Evolutionary conservation across 257 asterid species (phyloP), one percentile per base, ranked within the genome.

Genomic region (Penstemon newberryi): DNA sequence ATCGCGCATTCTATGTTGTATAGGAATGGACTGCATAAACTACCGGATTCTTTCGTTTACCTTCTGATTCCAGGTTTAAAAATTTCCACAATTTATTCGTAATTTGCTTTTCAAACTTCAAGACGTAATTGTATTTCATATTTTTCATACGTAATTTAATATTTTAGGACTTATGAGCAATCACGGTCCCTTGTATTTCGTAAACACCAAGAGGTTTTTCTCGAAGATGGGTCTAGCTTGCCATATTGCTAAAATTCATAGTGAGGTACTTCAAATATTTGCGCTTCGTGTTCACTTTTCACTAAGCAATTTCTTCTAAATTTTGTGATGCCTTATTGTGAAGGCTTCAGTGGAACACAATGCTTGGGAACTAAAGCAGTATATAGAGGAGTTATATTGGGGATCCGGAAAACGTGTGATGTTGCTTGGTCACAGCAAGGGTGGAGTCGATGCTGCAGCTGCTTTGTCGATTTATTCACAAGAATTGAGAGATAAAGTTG

Each of bases 371-470:
- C 81, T 93, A 50, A 93, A 90, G 85, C 87, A 93, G 60, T 93
- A 87, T 62, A 84, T 93, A 47, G 99, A 90, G 78, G 99, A 90
- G 79, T 81, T 93, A 45, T 87, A 88, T 68, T 90, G 99, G 99
- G 99, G 99, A 8, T 86, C 95, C 2, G 96, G 96, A 25, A 93
- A 93, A 67, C 87, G 83, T 57, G 88, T 93, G 66, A 84, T 93
- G 96, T 72, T 93, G 84, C 91, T 93, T 40, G 99, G 96, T 66
- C 99, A 90, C 80, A 90, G 99, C 79, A 93, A 93, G 69, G 97
- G 97, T 15, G 99, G 99, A 63, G 90, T 93, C 43, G 99, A 93
- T 79, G 97, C 95, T 59, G 92, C 97, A 7, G 99, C 99, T 58
- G 97, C 99, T 62, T 75, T 93, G 79, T 89, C 96, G 19, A 85